Conservation (phyloP, 2,329 filamentous ascomycete species). For the Trichoderma sp. region DNA sequence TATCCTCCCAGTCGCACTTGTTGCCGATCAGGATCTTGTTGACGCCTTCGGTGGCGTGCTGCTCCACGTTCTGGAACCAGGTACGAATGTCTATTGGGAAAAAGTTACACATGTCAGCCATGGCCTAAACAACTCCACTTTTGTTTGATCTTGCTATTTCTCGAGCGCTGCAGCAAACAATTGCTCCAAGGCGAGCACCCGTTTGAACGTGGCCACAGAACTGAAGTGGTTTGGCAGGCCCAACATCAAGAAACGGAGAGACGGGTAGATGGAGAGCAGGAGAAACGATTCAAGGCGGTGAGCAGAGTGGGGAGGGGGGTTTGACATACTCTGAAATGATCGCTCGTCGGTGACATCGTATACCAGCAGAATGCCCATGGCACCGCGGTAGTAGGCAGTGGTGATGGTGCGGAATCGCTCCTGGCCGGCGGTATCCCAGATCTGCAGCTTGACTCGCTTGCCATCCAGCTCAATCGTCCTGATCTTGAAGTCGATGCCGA, state of each 20-base stretch:
- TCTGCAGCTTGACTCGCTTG: conserved; percentile 98
- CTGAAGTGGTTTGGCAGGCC: neutral
- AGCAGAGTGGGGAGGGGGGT: conserved; percentile 4
- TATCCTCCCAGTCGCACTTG: conserved; percentile 99
- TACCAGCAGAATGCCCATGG: conserved; percentile 95
- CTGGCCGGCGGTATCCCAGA: conserved; percentile 98
- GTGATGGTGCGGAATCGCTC: conserved; percentile 99
- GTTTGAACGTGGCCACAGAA: neutral
- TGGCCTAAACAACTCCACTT: neutral
- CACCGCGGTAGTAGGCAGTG: conserved; percentile 95
- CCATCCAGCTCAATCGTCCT: conserved; percentile 97
- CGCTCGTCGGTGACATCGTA: conserved; percentile 98
- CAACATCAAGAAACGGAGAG: neutral
- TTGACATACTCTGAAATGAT: conserved; percentile 81
- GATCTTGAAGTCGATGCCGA: conserved; percentile 99
- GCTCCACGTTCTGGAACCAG: conserved; percentile 99
- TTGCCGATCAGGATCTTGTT: conserved; percentile 99
- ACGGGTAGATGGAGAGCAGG: neutral
- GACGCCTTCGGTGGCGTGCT: conserved; percentile 96
- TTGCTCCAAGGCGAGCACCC: neutral
- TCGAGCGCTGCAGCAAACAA: neutral
- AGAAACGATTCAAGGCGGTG: neutral
- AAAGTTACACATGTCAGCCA: conserved; percentile 7
- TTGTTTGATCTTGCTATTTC: neutral
- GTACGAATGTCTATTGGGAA: conserved; percentile 80